A percentile compares a stretch with the other conserved stretches of the same genome.
Evolutionary conservation across 176 grass and related monocot genomes (phyloP).

Genomic region (Rhipidocladum racemiflorum): DNA sequence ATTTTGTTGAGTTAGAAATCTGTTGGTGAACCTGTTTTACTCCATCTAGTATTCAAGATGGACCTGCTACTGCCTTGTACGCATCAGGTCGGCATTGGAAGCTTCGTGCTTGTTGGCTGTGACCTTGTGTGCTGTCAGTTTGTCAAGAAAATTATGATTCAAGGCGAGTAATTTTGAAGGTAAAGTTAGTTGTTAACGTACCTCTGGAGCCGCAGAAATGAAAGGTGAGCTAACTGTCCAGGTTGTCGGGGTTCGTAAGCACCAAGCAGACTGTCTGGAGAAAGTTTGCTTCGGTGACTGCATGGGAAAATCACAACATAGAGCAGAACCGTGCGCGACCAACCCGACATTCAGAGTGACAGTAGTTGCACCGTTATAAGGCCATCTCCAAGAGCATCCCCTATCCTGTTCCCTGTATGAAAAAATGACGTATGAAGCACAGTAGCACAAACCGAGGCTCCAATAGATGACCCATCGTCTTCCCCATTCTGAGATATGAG

Average conservation of each 20-base stretch:
- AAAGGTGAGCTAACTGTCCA: background rate
- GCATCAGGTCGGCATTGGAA: background rate
- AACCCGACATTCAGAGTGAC: background rate
- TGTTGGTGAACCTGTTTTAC: background rate
- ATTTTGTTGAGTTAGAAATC: background rate
- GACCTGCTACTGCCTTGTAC: background rate
- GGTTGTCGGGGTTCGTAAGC: background rate
- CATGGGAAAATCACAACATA: background rate
- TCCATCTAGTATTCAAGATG: background rate
- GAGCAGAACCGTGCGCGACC: background rate
- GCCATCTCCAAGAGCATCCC: too few species aligned
- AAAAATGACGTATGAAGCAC: too few species aligned
- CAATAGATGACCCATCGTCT: too few species aligned
- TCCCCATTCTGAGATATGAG: too few species aligned
- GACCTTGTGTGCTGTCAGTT: background rate
- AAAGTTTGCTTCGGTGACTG: background rate
- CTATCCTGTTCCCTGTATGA: too few species aligned
- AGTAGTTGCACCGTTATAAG: background rate
- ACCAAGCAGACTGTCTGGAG: background rate
- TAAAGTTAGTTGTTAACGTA: background rate
- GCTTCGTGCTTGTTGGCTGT: background rate
- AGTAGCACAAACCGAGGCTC: too few species aligned
- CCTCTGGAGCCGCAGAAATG: too few species aligned
- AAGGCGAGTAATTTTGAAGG: background rate
- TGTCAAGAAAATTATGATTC: background rate